Percentiles rank a stretch among this genome's conserved stretches.
These are phyloP conservation scores for Metschnikowia similis DNA, from an alignment of 805 yeast genomes.

Conservation along the genomic window DNA sequence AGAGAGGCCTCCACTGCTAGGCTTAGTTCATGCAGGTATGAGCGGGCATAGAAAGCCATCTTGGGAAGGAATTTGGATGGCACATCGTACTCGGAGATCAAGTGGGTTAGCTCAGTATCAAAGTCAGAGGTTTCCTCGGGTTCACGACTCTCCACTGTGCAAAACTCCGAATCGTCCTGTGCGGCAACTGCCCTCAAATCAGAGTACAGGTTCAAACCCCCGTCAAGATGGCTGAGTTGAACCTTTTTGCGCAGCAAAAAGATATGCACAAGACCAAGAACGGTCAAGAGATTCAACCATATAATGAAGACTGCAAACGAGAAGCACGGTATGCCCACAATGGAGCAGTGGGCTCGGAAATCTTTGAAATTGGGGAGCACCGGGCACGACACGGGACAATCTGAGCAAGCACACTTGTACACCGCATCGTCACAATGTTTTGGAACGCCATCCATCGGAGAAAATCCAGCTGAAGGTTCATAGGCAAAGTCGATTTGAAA, in stretches of 20 bases:
- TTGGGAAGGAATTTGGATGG: background rate
- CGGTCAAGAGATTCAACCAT: slow-evolving; percentile 38
- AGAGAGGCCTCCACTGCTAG: slow-evolving; percentile 31
- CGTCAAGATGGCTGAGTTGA: slow-evolving; percentile 6
- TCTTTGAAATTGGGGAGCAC: slow-evolving; percentile 44
- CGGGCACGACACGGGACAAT: slow-evolving; percentile 83
- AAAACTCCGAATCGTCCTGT: background rate
- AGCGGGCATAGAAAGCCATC: background rate
- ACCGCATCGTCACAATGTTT: slow-evolving; percentile 57
- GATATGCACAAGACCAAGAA: slow-evolving; percentile 42
- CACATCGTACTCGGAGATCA: background rate
- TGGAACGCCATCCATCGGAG: slow-evolving; percentile 27
- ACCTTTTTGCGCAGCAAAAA: slow-evolving; percentile 18
- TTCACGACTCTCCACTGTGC: background rate
- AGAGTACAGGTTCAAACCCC: background rate
- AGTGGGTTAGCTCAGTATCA: slow-evolving; percentile 4
- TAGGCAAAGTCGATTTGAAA: slow-evolving; percentile 82
- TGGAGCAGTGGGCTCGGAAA: slow-evolving; percentile 40
- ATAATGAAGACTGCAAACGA: slow-evolving; percentile 56
- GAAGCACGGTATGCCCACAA: slow-evolving; percentile 68
- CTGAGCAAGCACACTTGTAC: slow-evolving; percentile 85
- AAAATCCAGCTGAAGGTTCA: slow-evolving; percentile 21
- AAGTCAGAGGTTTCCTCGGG: background rate
- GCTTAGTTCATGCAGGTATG: slow-evolving; percentile 4
- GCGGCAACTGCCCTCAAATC: background rate